phyloP scores from a whole-genome alignment of 345 rosid species.

The Cardamine chenopodiifolia region DNA sequence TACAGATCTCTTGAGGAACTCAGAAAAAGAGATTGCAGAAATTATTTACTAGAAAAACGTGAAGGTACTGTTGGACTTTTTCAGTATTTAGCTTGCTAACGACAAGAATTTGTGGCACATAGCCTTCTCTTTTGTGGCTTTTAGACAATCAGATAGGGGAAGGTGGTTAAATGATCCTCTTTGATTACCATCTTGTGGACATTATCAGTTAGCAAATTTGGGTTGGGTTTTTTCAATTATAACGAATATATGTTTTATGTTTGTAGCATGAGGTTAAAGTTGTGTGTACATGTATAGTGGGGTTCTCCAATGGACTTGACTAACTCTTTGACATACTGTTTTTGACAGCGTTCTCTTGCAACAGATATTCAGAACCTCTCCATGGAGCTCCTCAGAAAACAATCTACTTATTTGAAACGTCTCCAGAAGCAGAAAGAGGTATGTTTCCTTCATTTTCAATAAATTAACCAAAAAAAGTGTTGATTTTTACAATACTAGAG shows the following conservation, averaged over 20 bases:
- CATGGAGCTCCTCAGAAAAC: slow-evolving; percentile 74
- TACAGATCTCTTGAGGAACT: slow-evolving; percentile 67
- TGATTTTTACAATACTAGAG: not conserved
- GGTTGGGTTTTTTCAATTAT: not conserved
- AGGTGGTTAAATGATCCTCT: not conserved
- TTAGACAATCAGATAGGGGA: no score
- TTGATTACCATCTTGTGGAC: not conserved
- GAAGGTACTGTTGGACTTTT: slow-evolving; percentile 55
- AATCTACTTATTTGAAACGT: slow-evolving; percentile 68
- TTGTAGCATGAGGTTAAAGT: slow-evolving; percentile 5
- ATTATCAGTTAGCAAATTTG: slow-evolving; percentile 3
- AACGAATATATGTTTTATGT: not conserved
- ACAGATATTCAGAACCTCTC: slow-evolving; percentile 78
- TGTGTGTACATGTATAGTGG: no score
- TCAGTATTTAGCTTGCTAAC: not conserved
- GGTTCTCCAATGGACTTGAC: slow-evolving; percentile 39
- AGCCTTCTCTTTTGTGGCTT: no score
- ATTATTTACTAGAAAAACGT: slow-evolving; percentile 71
- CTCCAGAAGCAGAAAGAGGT: slow-evolving; percentile 74
- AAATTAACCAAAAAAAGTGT: not conserved
- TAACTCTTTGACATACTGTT: slow-evolving; percentile 36
- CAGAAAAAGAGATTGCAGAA: slow-evolving; percentile 71
- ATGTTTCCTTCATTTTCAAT: not conserved
- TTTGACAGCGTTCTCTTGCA: slow-evolving; percentile 76
- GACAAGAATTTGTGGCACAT: no score